Evolutionary conservation across 805 yeast genomes (phyloP).

Genomic region (Saitoella complicata): DNA sequence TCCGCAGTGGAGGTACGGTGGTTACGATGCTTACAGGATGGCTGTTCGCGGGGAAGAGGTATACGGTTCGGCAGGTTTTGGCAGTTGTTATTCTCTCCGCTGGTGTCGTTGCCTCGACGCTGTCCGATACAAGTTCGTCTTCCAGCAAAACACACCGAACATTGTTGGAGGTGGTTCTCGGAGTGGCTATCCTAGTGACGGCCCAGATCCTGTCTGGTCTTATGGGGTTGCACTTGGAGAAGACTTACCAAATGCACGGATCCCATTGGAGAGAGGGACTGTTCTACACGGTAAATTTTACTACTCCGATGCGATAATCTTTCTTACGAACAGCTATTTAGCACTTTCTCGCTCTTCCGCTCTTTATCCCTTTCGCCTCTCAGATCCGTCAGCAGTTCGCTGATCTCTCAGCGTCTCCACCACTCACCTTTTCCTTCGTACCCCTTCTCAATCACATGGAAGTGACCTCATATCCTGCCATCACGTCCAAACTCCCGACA

Average conservation of each 20-base stretch:
- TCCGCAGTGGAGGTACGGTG: conserved; percentile 49
- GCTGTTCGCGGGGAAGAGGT: conserved; percentile 29
- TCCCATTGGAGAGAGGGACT: conserved; percentile 49
- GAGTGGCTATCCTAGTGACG: conserved; percentile 27
- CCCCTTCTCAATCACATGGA: conserved; percentile 14
- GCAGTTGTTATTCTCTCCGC: conserved; percentile 36
- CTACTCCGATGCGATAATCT: conserved; percentile 38
- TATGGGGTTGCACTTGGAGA: conserved; percentile 44
- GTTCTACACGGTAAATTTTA: conserved; percentile 34
- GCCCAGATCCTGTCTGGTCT: conserved; percentile 39
- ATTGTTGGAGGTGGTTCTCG: conserved; percentile 17
- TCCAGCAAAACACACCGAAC: conserved; percentile 11
- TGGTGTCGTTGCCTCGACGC: conserved; percentile 36
- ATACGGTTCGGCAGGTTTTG: conserved; percentile 29
- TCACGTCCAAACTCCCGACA: neutral
- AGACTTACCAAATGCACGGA: conserved; percentile 33
- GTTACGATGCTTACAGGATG: conserved; percentile 44
- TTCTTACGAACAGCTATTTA: conserved; percentile 2
- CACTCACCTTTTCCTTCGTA: conserved; percentile 10
- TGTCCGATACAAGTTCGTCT: conserved; percentile 13
- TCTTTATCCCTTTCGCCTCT: conserved; percentile 16
- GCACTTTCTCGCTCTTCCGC: conserved; percentile 11
- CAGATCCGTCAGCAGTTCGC: conserved; percentile 22
- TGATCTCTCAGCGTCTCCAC: conserved; percentile 12
- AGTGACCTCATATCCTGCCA: conserved; percentile 6